These are phyloP conservation scores for Geranium incanum DNA, from an alignment of 441 rosid genomes.

Conservation along the genomic window DNA sequence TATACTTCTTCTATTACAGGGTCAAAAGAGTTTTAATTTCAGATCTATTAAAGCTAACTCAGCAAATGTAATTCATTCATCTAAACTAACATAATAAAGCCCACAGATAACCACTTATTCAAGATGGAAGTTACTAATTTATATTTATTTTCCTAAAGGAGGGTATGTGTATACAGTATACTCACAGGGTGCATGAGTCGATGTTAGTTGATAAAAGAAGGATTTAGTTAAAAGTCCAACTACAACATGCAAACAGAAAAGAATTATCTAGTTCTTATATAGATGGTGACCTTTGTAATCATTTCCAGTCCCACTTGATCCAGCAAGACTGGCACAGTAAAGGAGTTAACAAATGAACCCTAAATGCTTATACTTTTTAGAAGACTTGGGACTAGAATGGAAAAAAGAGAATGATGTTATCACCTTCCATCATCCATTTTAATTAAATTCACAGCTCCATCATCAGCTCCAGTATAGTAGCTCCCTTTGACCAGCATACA, in stretches of 20 bases:
- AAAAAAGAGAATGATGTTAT: conserved; percentile 12
- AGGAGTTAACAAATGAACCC: neutral
- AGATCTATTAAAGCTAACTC: neutral
- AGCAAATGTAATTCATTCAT: neutral
- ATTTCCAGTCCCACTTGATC: neutral
- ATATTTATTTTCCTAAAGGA: neutral
- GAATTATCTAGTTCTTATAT: neutral
- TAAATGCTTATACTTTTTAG: neutral
- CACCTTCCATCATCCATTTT: conserved; percentile 71
- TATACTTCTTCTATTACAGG: neutral
- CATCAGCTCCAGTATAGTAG: conserved; percentile 96
- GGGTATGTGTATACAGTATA: neutral
- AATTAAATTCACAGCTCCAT: conserved; percentile 89
- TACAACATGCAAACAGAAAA: neutral
- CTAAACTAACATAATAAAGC: neutral
- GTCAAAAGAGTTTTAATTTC: too few relatives aligned
- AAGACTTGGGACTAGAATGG: conserved; percentile 15
- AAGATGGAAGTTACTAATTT: neutral
- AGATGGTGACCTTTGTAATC: neutral
- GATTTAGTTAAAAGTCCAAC: neutral
- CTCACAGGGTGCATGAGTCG: neutral
- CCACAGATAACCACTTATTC: neutral
- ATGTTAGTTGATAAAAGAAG: neutral
- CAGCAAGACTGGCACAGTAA: neutral
- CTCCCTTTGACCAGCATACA: conserved; percentile 95